These are phyloP conservation scores for Kodamaea restingae DNA, from an alignment of 805 yeast genomes.

Conservation along the genomic window DNA sequence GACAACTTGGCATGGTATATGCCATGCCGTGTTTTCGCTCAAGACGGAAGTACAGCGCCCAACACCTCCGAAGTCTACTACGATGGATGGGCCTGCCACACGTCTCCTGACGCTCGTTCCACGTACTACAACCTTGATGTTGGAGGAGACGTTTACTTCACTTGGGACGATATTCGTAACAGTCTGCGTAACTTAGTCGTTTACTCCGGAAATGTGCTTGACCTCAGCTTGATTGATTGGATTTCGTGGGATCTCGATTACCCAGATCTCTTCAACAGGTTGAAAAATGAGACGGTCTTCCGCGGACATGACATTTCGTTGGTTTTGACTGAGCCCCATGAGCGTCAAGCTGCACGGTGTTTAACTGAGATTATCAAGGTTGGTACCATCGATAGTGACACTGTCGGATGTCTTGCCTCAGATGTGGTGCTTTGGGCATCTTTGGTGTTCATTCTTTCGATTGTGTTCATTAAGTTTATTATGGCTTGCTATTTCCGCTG, in stretches of 20 bases:
- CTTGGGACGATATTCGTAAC: constrained; percentile 82
- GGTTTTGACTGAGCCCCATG: constrained; percentile 60
- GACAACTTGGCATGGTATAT: constrained; percentile 88
- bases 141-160: constrained; percentile 74
- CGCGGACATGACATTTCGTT: constrained; percentile 81
- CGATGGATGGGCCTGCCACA: constrained; percentile 89
- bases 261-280: constrained; percentile 65
- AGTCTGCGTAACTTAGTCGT: constrained; percentile 75
- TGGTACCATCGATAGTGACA: constrained; percentile 82
- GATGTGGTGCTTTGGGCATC: constrained; percentile 76
- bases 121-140: constrained; percentile 58
- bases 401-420: constrained; percentile 93
- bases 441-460: constrained; percentile 75
- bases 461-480: constrained; percentile 72
- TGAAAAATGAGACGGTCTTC: constrained; percentile 51
- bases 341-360: constrained; percentile 74
- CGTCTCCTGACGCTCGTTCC: constrained; percentile 63
- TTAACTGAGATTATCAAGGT: constrained; percentile 81
- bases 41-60: constrained; percentile 68
- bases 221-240: constrained; percentile 74
- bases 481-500: constrained; percentile 90
- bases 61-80: constrained; percentile 64
- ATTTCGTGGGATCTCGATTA: constrained; percentile 67
- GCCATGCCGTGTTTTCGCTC: constrained; percentile 75
- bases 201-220: constrained; percentile 85